Conservation (phyloP, 495 filamentous ascomycete genomes). For the Neurospora cerealis region DNA sequence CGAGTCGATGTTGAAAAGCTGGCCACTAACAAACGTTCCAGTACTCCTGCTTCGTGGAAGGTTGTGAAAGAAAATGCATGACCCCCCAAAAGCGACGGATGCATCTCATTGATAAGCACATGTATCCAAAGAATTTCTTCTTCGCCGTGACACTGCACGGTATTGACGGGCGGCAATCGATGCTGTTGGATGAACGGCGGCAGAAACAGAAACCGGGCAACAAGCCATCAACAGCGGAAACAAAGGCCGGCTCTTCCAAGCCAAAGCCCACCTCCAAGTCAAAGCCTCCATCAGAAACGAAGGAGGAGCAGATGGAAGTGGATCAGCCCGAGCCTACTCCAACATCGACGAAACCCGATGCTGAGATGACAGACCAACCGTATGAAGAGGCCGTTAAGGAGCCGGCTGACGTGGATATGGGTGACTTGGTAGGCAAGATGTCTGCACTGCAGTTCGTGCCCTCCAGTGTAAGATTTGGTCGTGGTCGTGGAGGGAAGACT, state of each 20-base stretch:
- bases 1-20: not conserved
- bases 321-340: not conserved
- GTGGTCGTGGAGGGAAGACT: constrained; percentile 39
- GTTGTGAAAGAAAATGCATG: constrained; percentile 76
- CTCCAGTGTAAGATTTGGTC: constrained; percentile 60
- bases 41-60: constrained; percentile 85
- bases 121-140: constrained; percentile 87
- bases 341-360: not conserved
- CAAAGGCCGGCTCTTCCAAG: not conserved
- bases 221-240: constrained; percentile 29
- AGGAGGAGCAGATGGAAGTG: not conserved
- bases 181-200: constrained; percentile 48
- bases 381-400: constrained; percentile 1
- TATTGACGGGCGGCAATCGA: constrained; percentile 70
- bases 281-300: not conserved
- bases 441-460: constrained; percentile 76
- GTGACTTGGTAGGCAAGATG: constrained; percentile 69
- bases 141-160: constrained; percentile 82
- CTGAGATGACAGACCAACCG: not conserved
- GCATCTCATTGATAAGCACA: constrained; percentile 89
- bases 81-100: constrained; percentile 73
- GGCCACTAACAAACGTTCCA: constrained; percentile 21
- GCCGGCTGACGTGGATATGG: constrained; percentile 50
- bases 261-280: constrained; percentile 14
- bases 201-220: not conserved